Conservation (phyloP, 208 protist species). For the Crithidia thermophila region DNA sequence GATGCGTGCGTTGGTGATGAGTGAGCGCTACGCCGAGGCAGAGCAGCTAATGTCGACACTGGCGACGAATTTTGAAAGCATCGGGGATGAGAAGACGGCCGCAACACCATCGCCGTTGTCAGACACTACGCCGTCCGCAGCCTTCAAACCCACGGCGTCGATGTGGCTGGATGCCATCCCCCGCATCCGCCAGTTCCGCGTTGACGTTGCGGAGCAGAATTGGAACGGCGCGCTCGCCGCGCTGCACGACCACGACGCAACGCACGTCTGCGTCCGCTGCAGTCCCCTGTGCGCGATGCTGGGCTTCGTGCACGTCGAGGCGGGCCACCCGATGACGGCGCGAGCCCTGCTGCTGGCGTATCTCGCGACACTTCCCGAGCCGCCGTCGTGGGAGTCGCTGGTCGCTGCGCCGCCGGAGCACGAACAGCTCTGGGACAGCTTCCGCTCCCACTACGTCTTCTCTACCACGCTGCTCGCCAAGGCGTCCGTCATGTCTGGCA, state of each 20-base stretch:
- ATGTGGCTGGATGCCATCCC: conserved; percentile 5
- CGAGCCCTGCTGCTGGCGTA: conserved; percentile 67
- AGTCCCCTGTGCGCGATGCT: conserved; percentile 68
- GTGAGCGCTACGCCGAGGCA: conserved; percentile 58
- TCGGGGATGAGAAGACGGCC: neutral
- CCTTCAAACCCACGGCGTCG: neutral
- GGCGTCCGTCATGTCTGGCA: conserved; percentile 77
- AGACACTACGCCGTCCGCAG: neutral
- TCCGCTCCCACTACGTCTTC: conserved; percentile 71
- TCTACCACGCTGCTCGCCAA: conserved; percentile 69
- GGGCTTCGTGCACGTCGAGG: conserved; percentile 61
- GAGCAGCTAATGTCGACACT: conserved; percentile 9
- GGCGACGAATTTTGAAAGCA: neutral
- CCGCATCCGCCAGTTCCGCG: conserved; percentile 44
- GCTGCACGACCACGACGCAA: neutral
- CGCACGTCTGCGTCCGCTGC: conserved; percentile 4
- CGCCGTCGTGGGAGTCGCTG: conserved; percentile 17
- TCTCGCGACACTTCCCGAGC: conserved; percentile 59
- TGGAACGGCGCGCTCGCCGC: conserved; percentile 39
- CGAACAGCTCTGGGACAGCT: conserved; percentile 40
- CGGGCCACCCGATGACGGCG: conserved; percentile 48
- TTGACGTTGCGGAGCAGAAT: conserved; percentile 30
- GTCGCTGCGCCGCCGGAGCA: conserved; percentile 9
- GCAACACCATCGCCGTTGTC: neutral
- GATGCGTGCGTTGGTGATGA: conserved; percentile 47